Percentiles rank a stretch among this genome's conserved stretches.
Evolutionary conservation across 2,329 filamentous ascomycete species (phyloP).

Genomic region (Nannizziopsis barbatae): DNA sequence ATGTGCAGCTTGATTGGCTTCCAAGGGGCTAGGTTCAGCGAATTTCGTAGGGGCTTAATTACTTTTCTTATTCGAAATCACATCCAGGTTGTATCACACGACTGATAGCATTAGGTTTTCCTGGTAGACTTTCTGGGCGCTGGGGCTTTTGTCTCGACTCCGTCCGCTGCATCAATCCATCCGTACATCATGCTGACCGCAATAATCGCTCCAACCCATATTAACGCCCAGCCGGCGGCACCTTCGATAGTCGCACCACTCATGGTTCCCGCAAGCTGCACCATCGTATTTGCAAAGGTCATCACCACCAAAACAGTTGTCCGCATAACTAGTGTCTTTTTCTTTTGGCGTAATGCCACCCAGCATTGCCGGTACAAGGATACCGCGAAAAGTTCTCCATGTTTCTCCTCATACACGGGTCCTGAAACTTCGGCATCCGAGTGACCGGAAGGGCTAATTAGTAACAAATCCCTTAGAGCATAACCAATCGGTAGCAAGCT

Average conservation of each 20-base stretch:
- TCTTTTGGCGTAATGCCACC: slow-evolving; percentile 50
- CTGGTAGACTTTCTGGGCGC: background rate
- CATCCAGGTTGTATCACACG: no score
- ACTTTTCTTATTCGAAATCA: no score
- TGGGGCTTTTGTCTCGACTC: slow-evolving; percentile 9
- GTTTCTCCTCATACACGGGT: slow-evolving; percentile 39
- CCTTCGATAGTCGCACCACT: slow-evolving; percentile 59
- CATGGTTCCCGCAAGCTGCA: slow-evolving; percentile 56
- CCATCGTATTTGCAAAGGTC: slow-evolving; percentile 44
- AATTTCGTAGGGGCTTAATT: no score
- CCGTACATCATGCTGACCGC: slow-evolving; percentile 25
- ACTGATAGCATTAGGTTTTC: background rate
- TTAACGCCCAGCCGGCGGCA: slow-evolving; percentile 57
- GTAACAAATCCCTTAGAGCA: slow-evolving; percentile 65
- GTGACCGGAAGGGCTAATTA: slow-evolving; percentile 46
- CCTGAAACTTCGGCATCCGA: slow-evolving; percentile 22
- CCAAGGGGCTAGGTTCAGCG: no score
- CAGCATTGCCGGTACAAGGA: slow-evolving; percentile 50
- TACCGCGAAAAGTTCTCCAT: slow-evolving; percentile 59
- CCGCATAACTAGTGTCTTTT: slow-evolving; percentile 53
- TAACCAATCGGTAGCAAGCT: slow-evolving; percentile 57
- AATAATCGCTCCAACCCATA: slow-evolving; percentile 54
- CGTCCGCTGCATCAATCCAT: slow-evolving; percentile 33
- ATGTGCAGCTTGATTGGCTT: no score
- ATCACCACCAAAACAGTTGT: slow-evolving; percentile 43